phyloP scores from a whole-genome alignment of 768 basidiomycete genomes.

The Neoboletus magnificus region DNA sequence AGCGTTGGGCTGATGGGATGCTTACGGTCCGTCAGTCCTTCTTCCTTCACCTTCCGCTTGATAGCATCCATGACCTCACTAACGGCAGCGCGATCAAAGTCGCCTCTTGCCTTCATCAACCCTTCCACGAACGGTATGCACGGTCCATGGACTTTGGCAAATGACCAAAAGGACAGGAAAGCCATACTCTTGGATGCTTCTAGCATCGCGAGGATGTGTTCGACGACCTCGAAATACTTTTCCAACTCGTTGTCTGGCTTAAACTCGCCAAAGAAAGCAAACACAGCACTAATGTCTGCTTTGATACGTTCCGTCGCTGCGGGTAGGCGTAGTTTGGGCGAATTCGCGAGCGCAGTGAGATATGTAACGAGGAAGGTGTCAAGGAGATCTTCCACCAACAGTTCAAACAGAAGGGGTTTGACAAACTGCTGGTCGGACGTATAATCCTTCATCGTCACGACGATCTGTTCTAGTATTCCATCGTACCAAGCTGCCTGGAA shows the following conservation, averaged over 20 bases:
- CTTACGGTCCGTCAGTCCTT: constrained; percentile 78
- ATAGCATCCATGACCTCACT: constrained; percentile 93
- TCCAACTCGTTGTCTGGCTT: constrained; percentile 81
- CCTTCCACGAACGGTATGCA: constrained; percentile 90
- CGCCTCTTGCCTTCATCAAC: constrained; percentile 83
- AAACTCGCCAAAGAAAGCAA: constrained; percentile 75
- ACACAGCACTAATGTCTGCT: constrained; percentile 73
- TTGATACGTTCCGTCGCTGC: constrained; percentile 79
- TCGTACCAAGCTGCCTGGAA: constrained; percentile 92
- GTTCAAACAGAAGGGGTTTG: constrained; percentile 85
- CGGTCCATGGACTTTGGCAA: constrained; percentile 91
- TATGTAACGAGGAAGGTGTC: constrained; percentile 89
- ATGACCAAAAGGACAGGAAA: constrained; percentile 91
- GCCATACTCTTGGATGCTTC: constrained; percentile 86
- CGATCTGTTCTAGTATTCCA: constrained; percentile 78
- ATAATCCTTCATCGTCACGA: constrained; percentile 96
- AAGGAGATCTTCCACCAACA: constrained; percentile 88
- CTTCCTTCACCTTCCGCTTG: constrained; percentile 89
- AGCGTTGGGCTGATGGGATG: constrained; percentile 12
- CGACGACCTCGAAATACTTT: constrained; percentile 78
- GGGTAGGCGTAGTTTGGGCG: constrained; percentile 84
- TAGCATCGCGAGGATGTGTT: constrained; percentile 75
- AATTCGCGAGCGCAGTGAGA: constrained; percentile 80
- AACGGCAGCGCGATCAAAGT: constrained; percentile 84
- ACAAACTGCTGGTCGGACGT: constrained; percentile 91